These are phyloP conservation scores for Penicillium canescens DNA, from an alignment of 495 filamentous ascomycete genomes.

Conservation along the genomic window DNA sequence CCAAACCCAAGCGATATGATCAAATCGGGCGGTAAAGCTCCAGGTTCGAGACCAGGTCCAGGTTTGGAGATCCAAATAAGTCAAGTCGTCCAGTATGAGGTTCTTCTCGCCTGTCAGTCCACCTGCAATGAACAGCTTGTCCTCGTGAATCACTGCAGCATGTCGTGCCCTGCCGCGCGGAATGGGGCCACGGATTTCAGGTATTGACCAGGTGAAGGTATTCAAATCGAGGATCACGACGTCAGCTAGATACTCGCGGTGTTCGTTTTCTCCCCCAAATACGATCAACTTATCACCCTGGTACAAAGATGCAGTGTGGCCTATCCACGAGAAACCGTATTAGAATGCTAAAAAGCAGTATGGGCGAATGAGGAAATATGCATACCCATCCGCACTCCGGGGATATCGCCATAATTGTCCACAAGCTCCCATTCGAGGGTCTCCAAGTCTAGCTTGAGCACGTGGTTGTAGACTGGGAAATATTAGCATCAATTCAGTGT, in stretches of 20 bases:
- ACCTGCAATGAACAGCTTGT: constrained; percentile 92
- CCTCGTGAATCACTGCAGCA: constrained; percentile 90
- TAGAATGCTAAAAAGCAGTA: not conserved
- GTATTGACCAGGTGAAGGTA: constrained; percentile 91
- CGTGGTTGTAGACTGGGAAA: constrained; percentile 87
- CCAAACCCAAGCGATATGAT: constrained; percentile 92
- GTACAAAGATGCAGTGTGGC: constrained; percentile 94
- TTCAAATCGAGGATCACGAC: constrained; percentile 93
- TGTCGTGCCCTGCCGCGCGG: constrained; percentile 90
- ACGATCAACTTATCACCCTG: constrained; percentile 91
- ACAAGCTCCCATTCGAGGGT: constrained; percentile 91
- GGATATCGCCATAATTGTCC: constrained; percentile 98
- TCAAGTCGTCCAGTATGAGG: constrained; percentile 89
- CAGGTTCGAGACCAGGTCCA: constrained; percentile 97
- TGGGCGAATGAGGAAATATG: constrained; percentile 25
- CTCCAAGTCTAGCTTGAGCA: constrained; percentile 80
- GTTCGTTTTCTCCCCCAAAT: constrained; percentile 97
- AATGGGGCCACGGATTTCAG: constrained; percentile 75
- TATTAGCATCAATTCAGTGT: constrained; percentile 5
- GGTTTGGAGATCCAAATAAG: constrained; percentile 93
- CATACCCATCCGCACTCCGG: constrained; percentile 93
- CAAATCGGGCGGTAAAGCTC: constrained; percentile 91
- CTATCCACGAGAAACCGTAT: constrained; percentile 42
- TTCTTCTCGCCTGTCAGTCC: constrained; percentile 87
- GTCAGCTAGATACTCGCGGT: constrained; percentile 91